phyloP scores from a whole-genome alignment of 73 alveolate genomes.

The Paramecium caudatum region DNA sequence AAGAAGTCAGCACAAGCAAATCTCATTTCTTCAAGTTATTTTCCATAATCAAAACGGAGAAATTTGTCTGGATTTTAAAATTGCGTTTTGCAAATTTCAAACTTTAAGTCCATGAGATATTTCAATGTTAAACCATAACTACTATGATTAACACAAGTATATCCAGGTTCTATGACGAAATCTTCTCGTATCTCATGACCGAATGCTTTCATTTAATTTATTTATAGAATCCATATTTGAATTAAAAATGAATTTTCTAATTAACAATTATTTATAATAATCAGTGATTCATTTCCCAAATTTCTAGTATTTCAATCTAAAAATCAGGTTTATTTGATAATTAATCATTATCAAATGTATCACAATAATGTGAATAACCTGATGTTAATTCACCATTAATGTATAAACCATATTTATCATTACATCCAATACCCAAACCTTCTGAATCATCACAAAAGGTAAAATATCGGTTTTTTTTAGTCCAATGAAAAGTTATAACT shows the following conservation, averaged over 20 bases:
- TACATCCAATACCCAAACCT: slow-evolving; percentile 49
- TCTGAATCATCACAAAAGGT: slow-evolving; percentile 26
- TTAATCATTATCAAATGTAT: slow-evolving; percentile 50
- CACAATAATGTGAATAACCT: slow-evolving; percentile 59
- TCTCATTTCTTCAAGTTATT: neutral
- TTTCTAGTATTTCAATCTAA: neutral
- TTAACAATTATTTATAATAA: too few species aligned
- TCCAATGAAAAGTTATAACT: slow-evolving; percentile 16
- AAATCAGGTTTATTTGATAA: neutral
- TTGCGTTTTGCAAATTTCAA: neutral
- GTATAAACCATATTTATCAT: slow-evolving; percentile 58
- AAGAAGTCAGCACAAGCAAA: neutral
- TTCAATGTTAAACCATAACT: slow-evolving; percentile 28
- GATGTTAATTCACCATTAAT: neutral
- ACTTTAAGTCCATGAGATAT: neutral
- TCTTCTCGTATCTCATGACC: neutral
- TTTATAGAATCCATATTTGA: too few species aligned
- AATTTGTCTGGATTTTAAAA: slow-evolving; percentile 37
- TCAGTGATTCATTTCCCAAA: too few species aligned
- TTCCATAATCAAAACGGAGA: neutral
- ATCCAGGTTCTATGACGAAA: slow-evolving; percentile 37
- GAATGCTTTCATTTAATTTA: neutral
- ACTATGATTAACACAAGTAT: slow-evolving; percentile 42
- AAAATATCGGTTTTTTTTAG: slow-evolving; percentile 31
- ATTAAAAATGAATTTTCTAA: too few species aligned